Evolutionary conservation across 2,329 filamentous ascomycete species (phyloP), one percentile per base, ranked within the genome.

Genomic region (Botrytis porri): DNA sequence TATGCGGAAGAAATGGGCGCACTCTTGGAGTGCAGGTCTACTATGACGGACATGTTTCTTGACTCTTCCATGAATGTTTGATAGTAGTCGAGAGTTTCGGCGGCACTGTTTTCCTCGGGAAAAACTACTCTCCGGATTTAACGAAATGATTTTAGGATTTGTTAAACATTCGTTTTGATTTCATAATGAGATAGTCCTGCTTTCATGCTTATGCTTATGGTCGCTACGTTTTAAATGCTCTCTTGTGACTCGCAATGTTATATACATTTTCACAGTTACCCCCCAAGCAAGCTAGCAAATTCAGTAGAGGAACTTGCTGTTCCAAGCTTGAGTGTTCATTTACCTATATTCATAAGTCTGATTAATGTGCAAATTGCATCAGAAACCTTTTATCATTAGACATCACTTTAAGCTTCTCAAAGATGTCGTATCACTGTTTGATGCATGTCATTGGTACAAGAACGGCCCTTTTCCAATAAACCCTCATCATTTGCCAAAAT

Each of bases 201-300:
- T n/a, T 25, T 39, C 29, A 1, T 10, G 37, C 32, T 39, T 29
- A 7, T 51, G 12, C 4, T 18, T 54, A 9, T 39, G 14, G 4
- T 39, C 29, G 22, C 16, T 54, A 10, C 32, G 51, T 8, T 65
- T 25, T 8, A 9, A 10, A n/a, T 1, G 4, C 4, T 32, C 12
- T 65, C 35, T 35, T 37, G 20, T 37, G 29, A 65, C 18, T 7
- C 8, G 37, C 14, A 51, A 32, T n/a, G 7, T 3, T 12, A 32
- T 35, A 7, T 18, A 12, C 35, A 1, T 51, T 3, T 37, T n/a
- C 10, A 4, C 3, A 22, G 1, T 4, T 0, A 12, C 8, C 7
- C 22, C 7, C 32, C 16, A 7, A 29, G 25, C n/a, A 57, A 16
- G 14, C 2, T 18, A 32, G 3, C n/a, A n/a, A n/a, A n/a, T n/a